phyloP scores from a whole-genome alignment of 208 protist species.

The Vickermania ingenoplastis region DNA sequence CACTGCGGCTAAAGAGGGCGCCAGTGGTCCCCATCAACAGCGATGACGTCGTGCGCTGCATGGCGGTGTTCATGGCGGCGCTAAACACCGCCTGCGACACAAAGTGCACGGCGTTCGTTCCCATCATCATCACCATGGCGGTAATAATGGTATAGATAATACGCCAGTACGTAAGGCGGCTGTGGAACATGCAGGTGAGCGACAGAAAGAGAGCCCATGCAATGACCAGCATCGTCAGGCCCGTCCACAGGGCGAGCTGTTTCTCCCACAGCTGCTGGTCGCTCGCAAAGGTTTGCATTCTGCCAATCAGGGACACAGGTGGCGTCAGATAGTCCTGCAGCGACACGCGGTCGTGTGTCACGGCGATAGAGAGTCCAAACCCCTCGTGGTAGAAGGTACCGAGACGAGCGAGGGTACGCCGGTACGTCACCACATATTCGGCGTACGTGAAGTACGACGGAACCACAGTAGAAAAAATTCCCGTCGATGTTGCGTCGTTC shows the following conservation, averaged over 20 bases:
- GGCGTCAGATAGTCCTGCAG: background rate
- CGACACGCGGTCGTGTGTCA: background rate
- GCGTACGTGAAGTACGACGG: slow-evolving; percentile 2
- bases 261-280: background rate
- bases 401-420: background rate
- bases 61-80: background rate
- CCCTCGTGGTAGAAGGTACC: background rate
- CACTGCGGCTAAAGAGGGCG: background rate
- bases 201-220: background rate
- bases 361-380: background rate
- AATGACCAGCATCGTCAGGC: background rate
- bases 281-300: background rate
- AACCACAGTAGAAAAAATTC: background rate
- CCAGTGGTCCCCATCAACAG: background rate
- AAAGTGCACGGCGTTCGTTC: background rate
- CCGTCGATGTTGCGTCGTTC: background rate
- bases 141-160: background rate
- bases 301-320: background rate
- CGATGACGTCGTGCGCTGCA: background rate
- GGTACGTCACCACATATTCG: background rate
- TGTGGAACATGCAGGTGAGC: background rate
- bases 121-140: background rate
- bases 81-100: background rate
- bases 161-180: background rate
- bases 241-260: background rate